Conservation (phyloP, 2,329 filamentous ascomycete species). For the Colletotrichum incanum region DNA sequence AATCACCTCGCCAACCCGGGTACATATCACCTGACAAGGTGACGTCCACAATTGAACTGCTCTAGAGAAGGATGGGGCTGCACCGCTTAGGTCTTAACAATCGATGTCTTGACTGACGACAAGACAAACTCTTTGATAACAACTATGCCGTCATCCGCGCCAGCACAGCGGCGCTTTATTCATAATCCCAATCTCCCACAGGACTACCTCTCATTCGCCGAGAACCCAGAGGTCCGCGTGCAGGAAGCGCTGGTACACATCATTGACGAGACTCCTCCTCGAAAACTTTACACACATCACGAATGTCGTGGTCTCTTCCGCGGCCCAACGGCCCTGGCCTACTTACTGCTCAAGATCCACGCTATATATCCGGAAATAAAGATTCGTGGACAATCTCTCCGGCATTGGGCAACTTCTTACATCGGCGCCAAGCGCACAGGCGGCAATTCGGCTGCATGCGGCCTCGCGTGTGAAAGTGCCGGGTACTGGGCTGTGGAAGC, state of each 20-base stretch:
- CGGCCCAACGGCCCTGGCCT: slow-evolving; percentile 69
- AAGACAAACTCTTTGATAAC: not conserved
- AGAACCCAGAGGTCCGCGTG: not conserved
- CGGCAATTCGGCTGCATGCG: slow-evolving; percentile 63
- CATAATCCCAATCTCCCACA: not conserved
- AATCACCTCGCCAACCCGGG: not conserved
- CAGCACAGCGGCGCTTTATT: slow-evolving; percentile 8
- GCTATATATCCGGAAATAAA: slow-evolving; percentile 58
- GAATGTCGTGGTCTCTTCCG: slow-evolving; percentile 64
- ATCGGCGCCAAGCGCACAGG: slow-evolving; percentile 55
- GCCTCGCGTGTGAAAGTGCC: slow-evolving; percentile 65
- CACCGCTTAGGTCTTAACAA: no score
- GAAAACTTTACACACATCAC: slow-evolving; percentile 51
- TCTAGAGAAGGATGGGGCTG: not conserved
- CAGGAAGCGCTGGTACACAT: slow-evolving; percentile 43
- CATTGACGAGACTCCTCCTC: slow-evolving; percentile 55
- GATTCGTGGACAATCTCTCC: slow-evolving; percentile 58
- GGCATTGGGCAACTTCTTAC: slow-evolving; percentile 65
- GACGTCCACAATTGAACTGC: no score
- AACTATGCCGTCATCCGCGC: not conserved
- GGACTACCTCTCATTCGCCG: not conserved
- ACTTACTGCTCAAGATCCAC: slow-evolving; percentile 67
- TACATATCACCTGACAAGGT: not conserved
- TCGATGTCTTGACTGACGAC: not conserved
- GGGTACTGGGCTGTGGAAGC: slow-evolving; percentile 61